These are phyloP conservation scores for Syncephalastrum sp. DNA, from an alignment of 371 early-diverging fungal genomes.

Conservation along the genomic window DNA sequence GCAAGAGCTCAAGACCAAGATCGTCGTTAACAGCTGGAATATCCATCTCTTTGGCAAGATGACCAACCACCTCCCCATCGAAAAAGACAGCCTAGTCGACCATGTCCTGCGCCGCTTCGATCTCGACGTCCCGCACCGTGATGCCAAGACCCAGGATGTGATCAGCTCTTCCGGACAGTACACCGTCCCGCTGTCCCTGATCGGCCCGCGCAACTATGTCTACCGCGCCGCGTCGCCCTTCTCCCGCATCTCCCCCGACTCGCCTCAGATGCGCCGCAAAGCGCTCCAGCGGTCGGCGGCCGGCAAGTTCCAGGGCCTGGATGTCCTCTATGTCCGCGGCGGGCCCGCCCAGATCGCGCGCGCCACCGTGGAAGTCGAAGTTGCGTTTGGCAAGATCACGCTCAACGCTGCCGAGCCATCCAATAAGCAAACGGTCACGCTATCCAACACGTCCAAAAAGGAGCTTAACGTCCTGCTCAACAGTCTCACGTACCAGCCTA, in stretches of 20 bases:
- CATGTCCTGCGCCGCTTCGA: constrained; percentile 51
- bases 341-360: constrained; percentile 25
- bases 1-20: constrained; percentile 41
- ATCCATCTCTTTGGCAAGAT: constrained; percentile 65
- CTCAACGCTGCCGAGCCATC: constrained; percentile 4
- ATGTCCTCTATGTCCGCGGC: constrained; percentile 56
- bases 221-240: constrained; percentile 24
- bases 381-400: constrained; percentile 27
- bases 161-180: constrained; percentile 27
- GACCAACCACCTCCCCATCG: constrained; percentile 54
- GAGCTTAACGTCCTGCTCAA: constrained; percentile 40
- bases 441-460: constrained; percentile 24
- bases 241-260: constrained; percentile 13
- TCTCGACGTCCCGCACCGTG: constrained; percentile 46
- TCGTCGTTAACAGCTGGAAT: constrained; percentile 44
- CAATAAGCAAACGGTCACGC: constrained; percentile 4
- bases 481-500: constrained; percentile 33
- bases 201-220: constrained; percentile 34
- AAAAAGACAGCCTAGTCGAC: constrained; percentile 53
- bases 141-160: constrained; percentile 32
- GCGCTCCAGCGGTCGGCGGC: constrained; percentile 33
- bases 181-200: constrained; percentile 26
- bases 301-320: constrained; percentile 56
- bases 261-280: constrained; percentile 17
- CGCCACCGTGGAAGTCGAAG: constrained; percentile 24